Conservation (phyloP, 2,329 filamentous ascomycete genomes). For the Cladosporium velox region DNA sequence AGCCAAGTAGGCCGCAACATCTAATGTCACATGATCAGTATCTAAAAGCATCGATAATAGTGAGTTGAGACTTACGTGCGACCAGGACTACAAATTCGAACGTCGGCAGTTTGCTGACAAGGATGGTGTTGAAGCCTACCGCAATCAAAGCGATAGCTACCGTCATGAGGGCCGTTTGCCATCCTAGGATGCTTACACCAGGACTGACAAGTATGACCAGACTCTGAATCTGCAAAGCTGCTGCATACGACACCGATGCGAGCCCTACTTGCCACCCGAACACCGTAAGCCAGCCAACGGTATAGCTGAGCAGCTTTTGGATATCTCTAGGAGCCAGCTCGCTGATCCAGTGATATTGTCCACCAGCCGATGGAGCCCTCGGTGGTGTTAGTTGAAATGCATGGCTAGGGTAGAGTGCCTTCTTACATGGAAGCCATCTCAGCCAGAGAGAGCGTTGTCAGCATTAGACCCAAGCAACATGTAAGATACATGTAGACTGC, state of each 20-base stretch:
- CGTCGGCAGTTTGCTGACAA: conserved; percentile 13
- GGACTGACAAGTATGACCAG: conserved; percentile 17
- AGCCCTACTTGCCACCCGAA: conserved; percentile 19
- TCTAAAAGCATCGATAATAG: background rate
- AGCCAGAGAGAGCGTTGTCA: conserved; percentile 14
- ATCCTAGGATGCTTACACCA: background rate
- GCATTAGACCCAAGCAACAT: conserved; percentile 10
- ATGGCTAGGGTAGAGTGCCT: background rate
- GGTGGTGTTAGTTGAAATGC: background rate
- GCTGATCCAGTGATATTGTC: conserved; percentile 23
- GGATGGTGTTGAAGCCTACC: conserved; percentile 8
- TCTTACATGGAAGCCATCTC: conserved; percentile 14
- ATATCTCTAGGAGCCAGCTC: conserved; percentile 15
- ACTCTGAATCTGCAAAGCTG: conserved; percentile 18
- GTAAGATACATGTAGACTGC: conserved; percentile 10
- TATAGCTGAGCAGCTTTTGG: conserved; percentile 20
- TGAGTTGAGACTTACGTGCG: background rate
- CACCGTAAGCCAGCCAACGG: conserved; percentile 21
- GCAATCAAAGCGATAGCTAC: conserved; percentile 13
- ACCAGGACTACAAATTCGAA: conserved; percentile 13
- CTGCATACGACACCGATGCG: conserved; percentile 16
- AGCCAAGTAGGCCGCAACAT: conserved; percentile 26
- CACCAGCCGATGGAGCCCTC: conserved; percentile 2
- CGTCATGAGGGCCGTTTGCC: conserved; percentile 10
- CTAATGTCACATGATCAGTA: conserved; percentile 1